Percentiles rank a stretch among this genome's conserved stretches.
Evolutionary conservation across 148 eudicot species (phyloP).

Genomic region (Cornus controversa): DNA sequence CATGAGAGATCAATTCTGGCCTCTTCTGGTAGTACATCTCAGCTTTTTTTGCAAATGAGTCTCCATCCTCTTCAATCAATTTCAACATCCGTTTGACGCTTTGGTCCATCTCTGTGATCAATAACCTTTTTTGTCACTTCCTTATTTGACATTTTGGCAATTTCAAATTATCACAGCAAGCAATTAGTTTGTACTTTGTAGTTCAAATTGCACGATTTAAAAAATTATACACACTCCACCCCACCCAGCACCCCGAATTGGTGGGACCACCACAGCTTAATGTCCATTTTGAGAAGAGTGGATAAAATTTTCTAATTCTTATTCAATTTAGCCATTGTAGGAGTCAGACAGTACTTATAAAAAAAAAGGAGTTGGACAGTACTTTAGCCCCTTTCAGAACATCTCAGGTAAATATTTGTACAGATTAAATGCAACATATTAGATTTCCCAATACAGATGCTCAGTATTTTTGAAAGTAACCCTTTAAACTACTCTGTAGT

Average conservation of each 20-base stretch:
- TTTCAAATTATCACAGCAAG: neutral
- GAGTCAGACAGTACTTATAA: neutral
- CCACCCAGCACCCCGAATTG: neutral
- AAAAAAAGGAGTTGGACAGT: neutral
- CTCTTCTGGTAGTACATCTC: conserved; percentile 86
- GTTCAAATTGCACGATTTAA: neutral
- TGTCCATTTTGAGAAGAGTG: neutral
- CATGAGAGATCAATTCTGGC: conserved; percentile 73
- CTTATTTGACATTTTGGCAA: neutral
- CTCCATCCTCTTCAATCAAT: conserved; percentile 86
- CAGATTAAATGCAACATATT: neutral
- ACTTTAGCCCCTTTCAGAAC: neutral
- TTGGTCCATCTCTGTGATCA: conserved; percentile 68
- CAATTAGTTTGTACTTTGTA: neutral
- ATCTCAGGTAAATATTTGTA: neutral
- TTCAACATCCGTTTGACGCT: conserved; percentile 66
- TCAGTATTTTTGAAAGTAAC: neutral
- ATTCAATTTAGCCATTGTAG: neutral
- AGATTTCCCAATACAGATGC: neutral
- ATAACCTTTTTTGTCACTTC: conserved; percentile 16
- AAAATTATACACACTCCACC: neutral
- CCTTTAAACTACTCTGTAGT: neutral
- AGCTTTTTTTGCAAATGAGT: conserved; percentile 80
- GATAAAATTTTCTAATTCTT: neutral
- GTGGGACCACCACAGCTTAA: neutral